Conservation (phyloP, 257 asterid species). For the Datura wrightii region DNA sequence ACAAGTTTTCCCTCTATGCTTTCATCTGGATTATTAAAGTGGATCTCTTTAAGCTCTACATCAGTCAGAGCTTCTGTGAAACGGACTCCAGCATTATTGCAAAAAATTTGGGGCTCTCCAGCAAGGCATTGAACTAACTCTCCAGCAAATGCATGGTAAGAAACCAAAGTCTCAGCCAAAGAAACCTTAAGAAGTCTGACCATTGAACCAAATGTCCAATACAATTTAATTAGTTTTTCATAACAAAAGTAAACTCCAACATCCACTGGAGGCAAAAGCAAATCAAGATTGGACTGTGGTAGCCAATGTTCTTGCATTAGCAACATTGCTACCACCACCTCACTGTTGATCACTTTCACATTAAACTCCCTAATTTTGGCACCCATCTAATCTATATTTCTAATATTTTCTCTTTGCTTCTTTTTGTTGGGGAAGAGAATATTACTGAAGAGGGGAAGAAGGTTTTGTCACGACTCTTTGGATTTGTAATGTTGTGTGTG, state of each 20-base stretch:
- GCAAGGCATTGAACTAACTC: constrained; percentile 47
- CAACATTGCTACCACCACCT: constrained; percentile 60
- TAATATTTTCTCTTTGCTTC: not conserved
- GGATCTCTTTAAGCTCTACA: constrained; percentile 48
- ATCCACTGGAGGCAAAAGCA: constrained; percentile 70
- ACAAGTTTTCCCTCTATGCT: constrained; percentile 62
- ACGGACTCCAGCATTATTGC: constrained; percentile 73
- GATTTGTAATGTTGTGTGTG: not conserved
- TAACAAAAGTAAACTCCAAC: constrained; percentile 69
- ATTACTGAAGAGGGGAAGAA: not conserved
- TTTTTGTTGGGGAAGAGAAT: not conserved
- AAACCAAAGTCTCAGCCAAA: constrained; percentile 53
- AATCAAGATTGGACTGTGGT: constrained; percentile 79
- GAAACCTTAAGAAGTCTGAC: constrained; percentile 52
- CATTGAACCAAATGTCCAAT: constrained; percentile 30
- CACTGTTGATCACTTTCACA: constrained; percentile 49
- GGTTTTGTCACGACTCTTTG: not conserved
- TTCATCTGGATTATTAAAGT: constrained; percentile 62
- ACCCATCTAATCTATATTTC: not conserved
- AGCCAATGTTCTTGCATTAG: constrained; percentile 67
- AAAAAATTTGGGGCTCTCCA: constrained; percentile 70
- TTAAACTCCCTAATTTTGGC: constrained; percentile 34
- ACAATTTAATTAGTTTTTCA: constrained; percentile 20
- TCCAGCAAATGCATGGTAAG: constrained; percentile 60
- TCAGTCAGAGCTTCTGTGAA: constrained; percentile 62